phyloP scores from a whole-genome alignment of 2,329 filamentous ascomycete species.

The Colletotrichum falcatum region DNA sequence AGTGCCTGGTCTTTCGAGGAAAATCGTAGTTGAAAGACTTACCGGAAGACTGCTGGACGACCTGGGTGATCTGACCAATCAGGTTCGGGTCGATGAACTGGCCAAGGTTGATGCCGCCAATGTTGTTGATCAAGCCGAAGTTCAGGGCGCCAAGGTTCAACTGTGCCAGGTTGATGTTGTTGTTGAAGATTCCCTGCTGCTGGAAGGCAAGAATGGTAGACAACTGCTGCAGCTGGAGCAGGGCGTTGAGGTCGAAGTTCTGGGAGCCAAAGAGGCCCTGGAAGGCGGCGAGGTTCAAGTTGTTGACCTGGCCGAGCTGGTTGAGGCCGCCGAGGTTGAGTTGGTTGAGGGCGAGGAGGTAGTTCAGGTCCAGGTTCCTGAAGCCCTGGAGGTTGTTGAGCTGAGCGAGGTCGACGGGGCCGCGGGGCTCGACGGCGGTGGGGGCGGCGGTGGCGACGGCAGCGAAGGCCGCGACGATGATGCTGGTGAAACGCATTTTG shows the following conservation, averaged over 20 bases:
- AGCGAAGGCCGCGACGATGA: conserved; percentile 58
- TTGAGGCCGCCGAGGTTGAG: conserved; percentile 58
- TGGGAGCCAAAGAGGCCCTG: conserved; percentile 55
- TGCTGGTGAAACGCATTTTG: conserved; percentile 63
- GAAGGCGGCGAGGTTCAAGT: conserved; percentile 58
- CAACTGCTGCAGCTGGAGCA: conserved; percentile 57
- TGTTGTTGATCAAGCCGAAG: conserved; percentile 47
- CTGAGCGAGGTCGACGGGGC: conserved; percentile 53
- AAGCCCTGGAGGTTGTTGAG: conserved; percentile 57
- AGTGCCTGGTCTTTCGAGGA: not conserved
- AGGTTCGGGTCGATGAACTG: conserved; percentile 47
- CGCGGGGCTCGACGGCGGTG: conserved; percentile 57
- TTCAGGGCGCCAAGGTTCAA: conserved; percentile 47
- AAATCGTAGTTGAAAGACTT: not conserved
- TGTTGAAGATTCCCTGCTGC: conserved; percentile 49
- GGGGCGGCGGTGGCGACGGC: conserved; percentile 55
- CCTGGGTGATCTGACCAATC: conserved; percentile 46
- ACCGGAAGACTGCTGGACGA: conserved; percentile 44
- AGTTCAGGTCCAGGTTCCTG: conserved; percentile 56
- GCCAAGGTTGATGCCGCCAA: conserved; percentile 47
- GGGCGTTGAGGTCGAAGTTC: conserved; percentile 55
- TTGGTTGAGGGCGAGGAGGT: conserved; percentile 60
- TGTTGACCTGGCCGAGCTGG: conserved; percentile 49
- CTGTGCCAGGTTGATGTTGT: conserved; percentile 46
- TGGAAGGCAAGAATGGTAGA: conserved; percentile 53